phyloP scores from a whole-genome alignment of 192 early-diverging fungal species.

The Oehlia diaphana region DNA sequence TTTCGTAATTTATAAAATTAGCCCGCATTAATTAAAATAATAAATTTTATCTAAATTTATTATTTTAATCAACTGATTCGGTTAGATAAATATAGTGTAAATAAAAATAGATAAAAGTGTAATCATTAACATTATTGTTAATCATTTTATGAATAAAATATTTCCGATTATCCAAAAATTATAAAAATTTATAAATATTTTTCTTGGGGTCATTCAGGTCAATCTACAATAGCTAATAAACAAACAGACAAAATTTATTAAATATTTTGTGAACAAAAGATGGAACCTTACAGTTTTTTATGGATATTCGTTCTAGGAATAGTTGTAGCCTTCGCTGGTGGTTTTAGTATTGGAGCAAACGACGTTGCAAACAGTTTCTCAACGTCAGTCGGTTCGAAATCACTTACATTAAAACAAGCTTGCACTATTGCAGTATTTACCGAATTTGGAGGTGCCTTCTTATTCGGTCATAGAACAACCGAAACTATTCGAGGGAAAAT shows the following conservation, averaged over 20 bases:
- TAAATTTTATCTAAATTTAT: too few relatives aligned
- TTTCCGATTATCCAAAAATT: too few relatives aligned
- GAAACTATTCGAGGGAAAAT: conserved; percentile 84
- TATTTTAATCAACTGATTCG: too few relatives aligned
- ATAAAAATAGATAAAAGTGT: too few relatives aligned
- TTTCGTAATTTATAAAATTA: too few relatives aligned
- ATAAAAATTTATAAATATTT: too few relatives aligned
- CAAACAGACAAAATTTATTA: neutral
- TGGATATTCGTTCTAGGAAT: conserved; percentile 70
- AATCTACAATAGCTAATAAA: too few relatives aligned
- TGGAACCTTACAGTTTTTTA: conserved; percentile 47
- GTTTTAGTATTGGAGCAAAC: conserved; percentile 80
- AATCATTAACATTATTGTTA: too few relatives aligned
- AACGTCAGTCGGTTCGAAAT: conserved; percentile 76
- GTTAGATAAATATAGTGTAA: too few relatives aligned
- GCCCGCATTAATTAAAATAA: too few relatives aligned
- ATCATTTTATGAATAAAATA: too few relatives aligned
- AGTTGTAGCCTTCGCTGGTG: conserved; percentile 67
- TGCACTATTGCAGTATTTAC: conserved; percentile 79
- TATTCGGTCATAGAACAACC: conserved; percentile 68
- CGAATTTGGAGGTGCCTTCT: conserved; percentile 76
- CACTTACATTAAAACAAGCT: conserved; percentile 72
- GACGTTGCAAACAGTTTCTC: conserved; percentile 88
- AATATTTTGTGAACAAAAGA: neutral
- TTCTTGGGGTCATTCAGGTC: too few relatives aligned